A percentile compares a stretch with the other conserved stretches of the same genome.
phyloP scores from a whole-genome alignment of 805 yeast genomes.

The Lipomyces orientalis region DNA sequence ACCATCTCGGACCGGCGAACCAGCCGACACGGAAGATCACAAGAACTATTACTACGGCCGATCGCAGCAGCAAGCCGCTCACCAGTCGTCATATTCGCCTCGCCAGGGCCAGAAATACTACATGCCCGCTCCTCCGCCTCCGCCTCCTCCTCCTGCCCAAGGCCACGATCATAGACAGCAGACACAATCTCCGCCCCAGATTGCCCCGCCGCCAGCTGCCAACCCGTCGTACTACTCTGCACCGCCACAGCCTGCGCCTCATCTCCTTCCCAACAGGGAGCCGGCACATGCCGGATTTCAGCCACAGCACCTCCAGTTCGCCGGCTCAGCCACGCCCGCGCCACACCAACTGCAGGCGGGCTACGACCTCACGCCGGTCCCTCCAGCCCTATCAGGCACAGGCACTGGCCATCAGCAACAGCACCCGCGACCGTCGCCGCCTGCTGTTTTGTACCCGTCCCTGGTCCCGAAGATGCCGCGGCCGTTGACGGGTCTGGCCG shows the following conservation, averaged over 20 bases:
- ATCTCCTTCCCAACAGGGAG: not conserved
- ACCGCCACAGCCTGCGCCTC: not conserved
- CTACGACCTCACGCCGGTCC: no score
- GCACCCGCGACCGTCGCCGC: not conserved
- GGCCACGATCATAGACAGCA: not conserved
- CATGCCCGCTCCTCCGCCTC: not conserved
- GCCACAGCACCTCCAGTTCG: not conserved
- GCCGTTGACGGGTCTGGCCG: not conserved
- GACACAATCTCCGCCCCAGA: not conserved
- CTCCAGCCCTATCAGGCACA: no score
- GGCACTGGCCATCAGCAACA: no score
- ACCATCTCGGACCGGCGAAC: not conserved
- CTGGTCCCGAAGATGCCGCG: conserved; percentile 11
- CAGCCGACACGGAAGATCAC: not conserved
- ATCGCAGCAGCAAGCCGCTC: not conserved
- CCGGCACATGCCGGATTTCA: not conserved
- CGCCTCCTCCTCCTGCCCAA: conserved; percentile 7
- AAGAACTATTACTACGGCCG: not conserved
- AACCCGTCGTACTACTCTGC: not conserved
- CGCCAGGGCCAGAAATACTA: not conserved
- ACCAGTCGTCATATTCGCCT: not conserved
- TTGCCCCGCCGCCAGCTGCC: not conserved
- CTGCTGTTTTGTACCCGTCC: conserved; percentile 6
- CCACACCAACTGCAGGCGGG: not conserved
- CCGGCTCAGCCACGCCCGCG: not conserved